Evolutionary conservation across 2,329 filamentous ascomycete species (phyloP), one percentile per base, ranked within the genome.

Genomic region (Zelopaecilomyces penicillatus): DNA sequence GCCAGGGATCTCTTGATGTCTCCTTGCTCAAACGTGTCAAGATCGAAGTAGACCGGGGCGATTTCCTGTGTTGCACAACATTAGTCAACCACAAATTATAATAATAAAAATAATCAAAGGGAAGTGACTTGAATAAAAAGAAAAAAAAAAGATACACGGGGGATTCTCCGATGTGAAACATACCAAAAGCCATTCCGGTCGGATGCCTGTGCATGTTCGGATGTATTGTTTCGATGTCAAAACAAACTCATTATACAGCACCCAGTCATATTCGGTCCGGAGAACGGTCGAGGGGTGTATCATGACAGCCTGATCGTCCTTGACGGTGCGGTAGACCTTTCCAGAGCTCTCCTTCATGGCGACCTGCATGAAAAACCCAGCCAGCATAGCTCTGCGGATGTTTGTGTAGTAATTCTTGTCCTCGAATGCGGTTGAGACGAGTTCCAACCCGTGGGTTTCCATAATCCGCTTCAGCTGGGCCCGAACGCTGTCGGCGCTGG

Each of bases 311-410:
- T 97, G 91, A 58, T 96, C 86, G 61, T 98, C 94, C 72, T 97
- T 98, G 63, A 98, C 84, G 2, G 93, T 98, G 51, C 83, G 82
- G 69, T 98, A 98, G 36, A 87, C 80, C 74, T 97, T 97, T 60
- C 87, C 86, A 30, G 79, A 83, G 42, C 79, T 80, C 60, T 97
- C 89, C 62, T 85, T 88, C 80, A 95, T 96, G 47, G 93, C 94
- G 26, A 97, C 87, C 65, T 98, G 93, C 93, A 98, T 98, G 75
- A 98, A 98, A 76, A 98, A 98, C 31, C 94, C 93, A 1, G 90
- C 79, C 9, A 96, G 84, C 10, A 98, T 76, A 6, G 93, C 91
- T 33, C 89, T 83, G 37, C 91, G 86, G 58, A 98, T 98, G 65
- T 98, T 98, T 64, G 82, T 88, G 68, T 97, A 98, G 73, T 98